Evolutionary conservation across 495 filamentous ascomycete species (phyloP), one percentile per base, ranked within the genome.

Genomic region (Penicillium daleae): DNA sequence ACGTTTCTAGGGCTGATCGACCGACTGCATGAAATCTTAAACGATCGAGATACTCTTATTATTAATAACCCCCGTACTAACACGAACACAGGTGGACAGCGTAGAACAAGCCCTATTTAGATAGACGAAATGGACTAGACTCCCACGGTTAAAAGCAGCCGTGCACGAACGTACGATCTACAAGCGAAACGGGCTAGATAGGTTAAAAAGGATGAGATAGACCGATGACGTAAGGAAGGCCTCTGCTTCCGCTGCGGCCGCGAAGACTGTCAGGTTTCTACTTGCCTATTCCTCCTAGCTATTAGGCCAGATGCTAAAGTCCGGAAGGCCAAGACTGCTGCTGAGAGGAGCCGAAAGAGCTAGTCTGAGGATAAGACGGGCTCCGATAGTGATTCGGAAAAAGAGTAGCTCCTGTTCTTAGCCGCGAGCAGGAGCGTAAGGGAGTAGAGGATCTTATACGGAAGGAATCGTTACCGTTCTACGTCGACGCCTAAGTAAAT

Each of bases 211-310:
- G 55, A 57, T 17, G 37, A 57, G 21, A 17, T 57, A 57, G 26
- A 42, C 9, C 32, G 55, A 24, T 37, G 55, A 24, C 32, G 55
- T 2, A 37, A 40, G 31, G 55, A 57, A 46, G 55, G 55, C 12
- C 35, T 33, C 24, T 57, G 33, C 21, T 31, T 57, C 39, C 55
- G 55, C 19, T 57, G 55, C 7, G 55, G 55, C 12, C 8, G 48
- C 12, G 48, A 51, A 12, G 15, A 51, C 48, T 27, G 48, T 22
- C 48, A n/a, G 19, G 26, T 51, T 29, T 22, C 48, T 22, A 51
- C 21, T 13, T 22, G 48, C 24, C 48, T 13, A 51, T 31, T 31
- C 29, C 29, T 31, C 7, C 29, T 31, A 31, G 29, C 29, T 31
- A 31, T 31, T 31, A 31, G 29, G 29, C 29, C 7, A 31, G 29